Conservation (phyloP, 441 rosid genomes). For the Gossypium lobatum region DNA sequence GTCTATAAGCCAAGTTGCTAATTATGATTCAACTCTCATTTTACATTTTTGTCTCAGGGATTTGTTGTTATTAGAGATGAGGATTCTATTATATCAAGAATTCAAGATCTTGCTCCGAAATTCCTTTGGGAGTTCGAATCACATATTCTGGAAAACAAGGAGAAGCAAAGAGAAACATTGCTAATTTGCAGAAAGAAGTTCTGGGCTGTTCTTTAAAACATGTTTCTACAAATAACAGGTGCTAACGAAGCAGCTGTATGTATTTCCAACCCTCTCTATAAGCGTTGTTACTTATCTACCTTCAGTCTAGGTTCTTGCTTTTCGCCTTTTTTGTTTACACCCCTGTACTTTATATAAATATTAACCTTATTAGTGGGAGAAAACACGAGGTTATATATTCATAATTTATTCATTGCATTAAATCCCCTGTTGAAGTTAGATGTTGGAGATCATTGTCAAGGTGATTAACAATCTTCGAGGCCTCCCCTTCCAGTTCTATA, state of each 20-base stretch:
- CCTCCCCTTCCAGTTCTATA: not conserved
- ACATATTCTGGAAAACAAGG: slow-evolving; percentile 46
- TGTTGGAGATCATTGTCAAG: not conserved
- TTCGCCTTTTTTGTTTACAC: not conserved
- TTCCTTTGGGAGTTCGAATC: slow-evolving; percentile 70
- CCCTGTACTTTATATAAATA: not conserved
- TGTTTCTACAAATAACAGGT: not conserved
- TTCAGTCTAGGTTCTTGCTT: not conserved
- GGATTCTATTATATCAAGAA: slow-evolving; percentile 43
- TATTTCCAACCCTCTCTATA: not conserved
- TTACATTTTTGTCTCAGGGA: slow-evolving; percentile 46
- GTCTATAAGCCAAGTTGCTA: not conserved
- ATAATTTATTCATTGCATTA: not conserved
- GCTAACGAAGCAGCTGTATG: not conserved
- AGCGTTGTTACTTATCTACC: not conserved
- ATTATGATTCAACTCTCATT: not conserved
- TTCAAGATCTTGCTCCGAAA: slow-evolving; percentile 60
- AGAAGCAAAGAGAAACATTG: slow-evolving; percentile 55
- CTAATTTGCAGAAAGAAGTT: slow-evolving; percentile 78
- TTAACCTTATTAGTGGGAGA: not conserved
- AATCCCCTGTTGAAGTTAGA: not conserved
- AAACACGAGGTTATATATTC: not conserved
- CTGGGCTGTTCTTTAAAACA: slow-evolving; percentile 49
- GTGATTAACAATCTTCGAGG: not conserved
- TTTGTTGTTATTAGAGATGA: slow-evolving; percentile 73